phyloP scores from a whole-genome alignment of 2,329 filamentous ascomycete species.

The Zymoseptoria crescenta region DNA sequence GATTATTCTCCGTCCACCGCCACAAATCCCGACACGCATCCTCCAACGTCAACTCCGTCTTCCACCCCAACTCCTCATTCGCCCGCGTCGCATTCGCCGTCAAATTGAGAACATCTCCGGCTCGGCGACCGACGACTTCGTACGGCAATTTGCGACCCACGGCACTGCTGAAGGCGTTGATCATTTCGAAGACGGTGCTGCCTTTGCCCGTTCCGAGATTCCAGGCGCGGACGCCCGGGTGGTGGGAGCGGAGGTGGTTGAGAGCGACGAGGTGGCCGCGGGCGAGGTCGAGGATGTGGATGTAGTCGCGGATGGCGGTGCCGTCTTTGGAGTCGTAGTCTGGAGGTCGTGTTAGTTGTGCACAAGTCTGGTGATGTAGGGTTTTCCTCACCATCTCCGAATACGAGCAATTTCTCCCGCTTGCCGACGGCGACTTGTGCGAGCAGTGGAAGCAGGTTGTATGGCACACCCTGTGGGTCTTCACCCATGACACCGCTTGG shows the following conservation, averaged over 20 bases:
- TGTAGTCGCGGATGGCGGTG: constrained; percentile 95
- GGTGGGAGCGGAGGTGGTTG: constrained; percentile 74
- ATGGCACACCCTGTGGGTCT: constrained; percentile 90
- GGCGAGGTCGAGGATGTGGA: constrained; percentile 87
- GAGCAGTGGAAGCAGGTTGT: constrained; percentile 87
- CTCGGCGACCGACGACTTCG: constrained; percentile 71
- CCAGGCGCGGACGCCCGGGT: constrained; percentile 90
- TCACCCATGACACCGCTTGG: constrained; percentile 96
- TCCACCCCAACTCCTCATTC: constrained; percentile 85
- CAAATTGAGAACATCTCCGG: constrained; percentile 87
- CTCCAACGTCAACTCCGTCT: constrained; percentile 82
- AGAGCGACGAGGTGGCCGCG: constrained; percentile 81
- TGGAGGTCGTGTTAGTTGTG: constrained; percentile 34
- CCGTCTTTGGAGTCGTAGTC: constrained; percentile 88
- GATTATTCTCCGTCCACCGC: constrained; percentile 97
- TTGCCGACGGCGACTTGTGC: constrained; percentile 95
- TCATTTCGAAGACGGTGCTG: constrained; percentile 94
- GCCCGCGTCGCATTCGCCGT: constrained; percentile 85
- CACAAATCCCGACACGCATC: constrained; percentile 90
- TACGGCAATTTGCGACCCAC: constrained; percentile 83
- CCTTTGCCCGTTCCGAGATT: constrained; percentile 92
- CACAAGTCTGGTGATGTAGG: too few relatives aligned
- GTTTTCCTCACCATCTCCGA: constrained; percentile 85
- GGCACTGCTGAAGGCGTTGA: constrained; percentile 83
- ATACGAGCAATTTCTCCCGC: constrained; percentile 87